Evolutionary conservation across 1,284 basidiomycete species (phyloP), one percentile per base, ranked within the genome.

Genomic region (Cutaneotrichosporon cutaneum): DNA sequence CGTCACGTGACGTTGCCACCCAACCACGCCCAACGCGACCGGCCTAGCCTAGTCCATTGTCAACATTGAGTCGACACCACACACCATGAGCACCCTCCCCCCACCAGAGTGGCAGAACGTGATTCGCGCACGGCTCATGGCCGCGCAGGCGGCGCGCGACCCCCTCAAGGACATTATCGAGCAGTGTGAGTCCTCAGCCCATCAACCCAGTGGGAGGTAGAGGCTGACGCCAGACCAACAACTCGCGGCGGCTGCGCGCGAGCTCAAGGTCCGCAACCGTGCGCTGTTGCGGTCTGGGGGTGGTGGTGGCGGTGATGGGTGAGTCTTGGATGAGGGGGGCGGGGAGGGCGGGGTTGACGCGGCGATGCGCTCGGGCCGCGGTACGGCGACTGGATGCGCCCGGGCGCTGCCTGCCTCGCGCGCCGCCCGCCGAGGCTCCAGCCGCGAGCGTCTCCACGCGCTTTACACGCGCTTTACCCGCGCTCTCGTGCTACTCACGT

Each of bases 181-280:
- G 74, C 90, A 94, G 82, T 94, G 92, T 94, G 77, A 30, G 66
- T 59, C 16, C 9, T 13, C 30, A 4, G 30, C 30, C 13, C 10
- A n/a, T n/a, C n/a, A n/a, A n/a, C n/a, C n/a, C n/a, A n/a, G 9
- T 0, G 5, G 18, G 18, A 30, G n/a, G 30, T 6, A 11, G 30
- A 3, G 16, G 33, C 64, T 65, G 71, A 60, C 47, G 33, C 16
- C 80, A 94, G 92, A 94, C 82, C 87, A 89, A 68, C 86, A 90
- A 73, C 84, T 96, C 67, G 91, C 92, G 3, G 90, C 91, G 72
- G 91, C 93, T 75, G 90, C 92, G 30, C 88, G 90, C 71, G 83
- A 92, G 18, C 83, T 95, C 71, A 94, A 92, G 77, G 89, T 94
- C 73, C 86, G 93, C 57, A 95, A 96, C 84, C 85, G 86, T 30